Conservation (phyloP, 2,329 filamentous ascomycete species). For the Clonostachys byssicola region DNA sequence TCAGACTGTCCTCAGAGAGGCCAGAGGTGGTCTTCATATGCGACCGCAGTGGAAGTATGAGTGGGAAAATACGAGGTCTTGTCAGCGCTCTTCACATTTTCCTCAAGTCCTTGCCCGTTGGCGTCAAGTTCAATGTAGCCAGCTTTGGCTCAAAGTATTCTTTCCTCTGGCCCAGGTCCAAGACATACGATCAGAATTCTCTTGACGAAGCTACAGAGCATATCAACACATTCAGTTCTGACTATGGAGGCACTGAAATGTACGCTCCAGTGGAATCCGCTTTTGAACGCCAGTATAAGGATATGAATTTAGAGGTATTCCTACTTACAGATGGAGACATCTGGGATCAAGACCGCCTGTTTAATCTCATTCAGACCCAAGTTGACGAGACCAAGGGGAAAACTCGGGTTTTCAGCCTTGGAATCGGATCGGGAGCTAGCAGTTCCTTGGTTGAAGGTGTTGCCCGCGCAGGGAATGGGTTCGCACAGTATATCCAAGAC, state of each 20-base stretch:
- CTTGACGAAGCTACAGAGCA: conserved; percentile 36
- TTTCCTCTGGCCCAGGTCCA: conserved; percentile 44
- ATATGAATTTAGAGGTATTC: conserved; percentile 48
- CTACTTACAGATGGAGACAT: conserved; percentile 54
- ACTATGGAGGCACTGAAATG: conserved; percentile 53
- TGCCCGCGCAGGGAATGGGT: conserved; percentile 49
- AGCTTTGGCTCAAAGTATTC: conserved; percentile 51
- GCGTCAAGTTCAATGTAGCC: conserved; percentile 66
- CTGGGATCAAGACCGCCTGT: conserved; percentile 38
- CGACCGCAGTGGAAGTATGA: conserved; percentile 68
- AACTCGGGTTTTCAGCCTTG: conserved; percentile 49
- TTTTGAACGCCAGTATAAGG: conserved; percentile 32
- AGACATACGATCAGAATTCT: conserved; percentile 35
- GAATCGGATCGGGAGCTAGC: conserved; percentile 46
- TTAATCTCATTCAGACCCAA: conserved; percentile 36
- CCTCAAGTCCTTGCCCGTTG: conserved; percentile 60
- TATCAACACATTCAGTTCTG: conserved; percentile 32
- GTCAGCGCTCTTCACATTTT: conserved; percentile 56
- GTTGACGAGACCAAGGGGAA: conserved; percentile 30
- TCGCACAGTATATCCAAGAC: conserved; percentile 56
- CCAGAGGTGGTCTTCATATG: conserved; percentile 71
- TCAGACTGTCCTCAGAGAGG: conserved; percentile 48
- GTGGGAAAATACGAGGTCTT: conserved; percentile 45
- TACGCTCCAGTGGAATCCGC: conserved; percentile 35
- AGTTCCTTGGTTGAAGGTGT: conserved; percentile 50